A percentile compares a stretch with the other conserved stretches of the same genome.
Conservation (phyloP, 2,329 filamentous ascomycete genomes). For the Penicillium paneum region DNA sequence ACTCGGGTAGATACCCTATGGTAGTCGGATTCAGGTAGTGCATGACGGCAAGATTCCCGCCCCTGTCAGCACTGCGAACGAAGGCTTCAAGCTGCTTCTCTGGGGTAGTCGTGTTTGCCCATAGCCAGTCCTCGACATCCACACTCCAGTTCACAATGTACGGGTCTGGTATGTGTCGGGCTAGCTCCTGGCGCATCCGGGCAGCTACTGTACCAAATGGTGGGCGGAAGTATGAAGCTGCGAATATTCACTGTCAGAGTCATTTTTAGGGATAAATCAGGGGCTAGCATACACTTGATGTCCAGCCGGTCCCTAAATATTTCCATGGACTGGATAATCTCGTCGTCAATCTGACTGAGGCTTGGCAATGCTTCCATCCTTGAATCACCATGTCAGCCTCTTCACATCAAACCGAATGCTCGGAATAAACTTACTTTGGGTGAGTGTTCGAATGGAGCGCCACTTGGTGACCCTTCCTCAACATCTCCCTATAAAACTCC, state of each 20-base stretch:
- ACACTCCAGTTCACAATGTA: slow-evolving; percentile 67
- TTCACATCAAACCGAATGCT: neutral
- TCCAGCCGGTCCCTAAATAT: slow-evolving; percentile 31
- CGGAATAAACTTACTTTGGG: slow-evolving; percentile 48
- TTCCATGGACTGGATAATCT: slow-evolving; percentile 36
- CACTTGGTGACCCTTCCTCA: slow-evolving; percentile 62
- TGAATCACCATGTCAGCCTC: slow-evolving; percentile 4
- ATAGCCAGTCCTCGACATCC: slow-evolving; percentile 69
- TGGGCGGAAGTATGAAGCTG: slow-evolving; percentile 62
- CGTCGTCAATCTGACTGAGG: slow-evolving; percentile 34
- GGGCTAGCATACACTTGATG: slow-evolving; percentile 31
- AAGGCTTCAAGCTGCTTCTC: slow-evolving; percentile 67
- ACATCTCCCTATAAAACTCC: slow-evolving; percentile 62
- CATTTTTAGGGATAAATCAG: slow-evolving; percentile 39
- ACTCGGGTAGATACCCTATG: slow-evolving; percentile 61
- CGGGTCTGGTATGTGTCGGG: slow-evolving; percentile 50
- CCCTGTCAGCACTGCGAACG: slow-evolving; percentile 59
- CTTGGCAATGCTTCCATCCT: slow-evolving; percentile 40
- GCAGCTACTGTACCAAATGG: slow-evolving; percentile 68
- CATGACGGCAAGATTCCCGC: slow-evolving; percentile 65
- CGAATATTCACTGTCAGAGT: slow-evolving; percentile 27
- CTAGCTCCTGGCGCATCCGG: slow-evolving; percentile 62
- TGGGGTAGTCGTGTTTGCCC: slow-evolving; percentile 60
- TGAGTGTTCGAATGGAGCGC: slow-evolving; percentile 67
- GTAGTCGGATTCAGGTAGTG: slow-evolving; percentile 66